Percentiles rank a stretch among this genome's conserved stretches.
These are phyloP conservation scores for Fusarium sp. DNA, from an alignment of 2,329 filamentous ascomycete species.

Conservation along the genomic window DNA sequence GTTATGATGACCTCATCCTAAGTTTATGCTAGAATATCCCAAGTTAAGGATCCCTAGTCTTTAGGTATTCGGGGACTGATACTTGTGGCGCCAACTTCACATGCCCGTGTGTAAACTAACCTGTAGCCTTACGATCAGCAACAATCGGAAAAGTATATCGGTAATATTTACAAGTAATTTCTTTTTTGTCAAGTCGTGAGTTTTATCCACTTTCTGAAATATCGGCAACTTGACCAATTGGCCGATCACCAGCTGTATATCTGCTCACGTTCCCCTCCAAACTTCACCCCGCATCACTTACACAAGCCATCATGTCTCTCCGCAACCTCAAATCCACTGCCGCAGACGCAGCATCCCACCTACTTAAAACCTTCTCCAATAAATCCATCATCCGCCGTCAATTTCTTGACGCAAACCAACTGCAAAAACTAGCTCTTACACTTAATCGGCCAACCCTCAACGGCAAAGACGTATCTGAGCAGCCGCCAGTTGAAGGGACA, in stretches of 20 bases:
- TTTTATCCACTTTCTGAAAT: not conserved
- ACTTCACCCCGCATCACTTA: constrained; percentile 10
- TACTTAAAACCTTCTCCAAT: constrained; percentile 45
- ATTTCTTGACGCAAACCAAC: constrained; percentile 68
- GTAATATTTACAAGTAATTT: accelerated
- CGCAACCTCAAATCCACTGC: constrained; percentile 35
- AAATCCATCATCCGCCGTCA: constrained; percentile 52
- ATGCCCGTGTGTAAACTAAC: not conserved
- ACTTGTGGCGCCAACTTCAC: not conserved
- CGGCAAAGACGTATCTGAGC: constrained; percentile 50
- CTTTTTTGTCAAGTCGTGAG: accelerated
- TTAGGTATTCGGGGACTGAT: not conserved
- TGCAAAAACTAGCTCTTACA: constrained; percentile 69
- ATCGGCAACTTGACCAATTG: not conserved
- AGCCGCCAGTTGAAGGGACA: constrained; percentile 54
- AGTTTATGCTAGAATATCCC: not conserved
- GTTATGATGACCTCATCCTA: accelerated
- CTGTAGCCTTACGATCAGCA: not conserved
- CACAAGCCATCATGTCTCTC: constrained; percentile 18
- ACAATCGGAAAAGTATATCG: too few species aligned
- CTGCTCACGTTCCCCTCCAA: not conserved
- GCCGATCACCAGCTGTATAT: not conserved
- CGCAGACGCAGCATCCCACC: constrained; percentile 44
- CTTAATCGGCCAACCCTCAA: constrained; percentile 59
- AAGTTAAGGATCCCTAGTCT: not conserved